Percentiles rank a stretch among this genome's conserved stretches.
These are phyloP conservation scores for Erodium moschatum DNA, from an alignment of 441 rosid genomes.

Conservation along the genomic window DNA sequence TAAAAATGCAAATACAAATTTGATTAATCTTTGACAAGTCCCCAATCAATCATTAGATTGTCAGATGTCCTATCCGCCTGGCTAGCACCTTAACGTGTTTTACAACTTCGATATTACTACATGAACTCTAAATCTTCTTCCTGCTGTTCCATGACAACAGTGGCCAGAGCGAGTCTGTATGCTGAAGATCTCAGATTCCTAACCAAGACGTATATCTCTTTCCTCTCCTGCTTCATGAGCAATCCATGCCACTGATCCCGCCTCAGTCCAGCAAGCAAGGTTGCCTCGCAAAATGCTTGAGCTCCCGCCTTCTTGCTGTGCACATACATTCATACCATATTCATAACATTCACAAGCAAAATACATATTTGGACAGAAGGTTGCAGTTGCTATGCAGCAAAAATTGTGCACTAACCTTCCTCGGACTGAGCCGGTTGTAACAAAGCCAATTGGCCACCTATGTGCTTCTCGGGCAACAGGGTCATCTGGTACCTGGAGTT, in stretches of 20 bases:
- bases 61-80: too few species aligned
- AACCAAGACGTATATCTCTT: constrained; percentile 58
- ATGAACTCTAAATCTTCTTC: constrained; percentile 40
- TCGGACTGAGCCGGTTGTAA: constrained; percentile 65
- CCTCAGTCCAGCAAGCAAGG: constrained; percentile 50
- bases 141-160: constrained; percentile 54
- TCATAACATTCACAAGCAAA: constrained; percentile 4
- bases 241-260: constrained; percentile 58
- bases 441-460: constrained; percentile 75
- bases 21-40: too few species aligned
- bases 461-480: constrained; percentile 32
- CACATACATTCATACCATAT: constrained; percentile 10
- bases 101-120: constrained; percentile 6
- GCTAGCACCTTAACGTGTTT: too few species aligned
- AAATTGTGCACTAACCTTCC: constrained; percentile 57
- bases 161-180: constrained; percentile 65
- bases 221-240: constrained; percentile 39
- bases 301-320: constrained; percentile 63
- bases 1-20: too few species aligned
- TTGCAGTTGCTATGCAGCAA: not conserved
- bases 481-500: constrained; percentile 49
- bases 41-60: too few species aligned
- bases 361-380: not conserved
- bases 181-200: constrained; percentile 73
- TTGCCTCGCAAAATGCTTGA: constrained; percentile 58